These are phyloP conservation scores for Pythium brachiatum DNA, from an alignment of 352 stramenopile species.

Conservation along the genomic window DNA sequence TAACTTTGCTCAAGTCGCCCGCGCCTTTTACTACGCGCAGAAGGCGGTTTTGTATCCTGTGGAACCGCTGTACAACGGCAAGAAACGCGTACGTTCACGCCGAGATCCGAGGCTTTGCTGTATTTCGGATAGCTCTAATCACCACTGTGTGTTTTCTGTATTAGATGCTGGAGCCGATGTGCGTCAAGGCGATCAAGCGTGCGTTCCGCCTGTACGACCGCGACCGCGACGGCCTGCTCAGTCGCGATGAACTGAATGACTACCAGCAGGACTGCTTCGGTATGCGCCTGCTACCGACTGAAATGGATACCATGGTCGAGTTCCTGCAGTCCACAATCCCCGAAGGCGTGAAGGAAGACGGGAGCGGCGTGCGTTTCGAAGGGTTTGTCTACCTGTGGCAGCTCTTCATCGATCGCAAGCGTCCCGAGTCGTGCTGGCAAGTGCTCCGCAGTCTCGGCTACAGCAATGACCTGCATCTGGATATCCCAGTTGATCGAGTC, in stretches of 20 bases:
- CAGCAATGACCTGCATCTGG: slow-evolving; percentile 75
- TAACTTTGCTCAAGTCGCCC: slow-evolving; percentile 85
- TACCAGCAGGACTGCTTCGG: slow-evolving; percentile 89
- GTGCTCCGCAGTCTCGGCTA: slow-evolving; percentile 80
- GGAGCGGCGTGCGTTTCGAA: slow-evolving; percentile 64
- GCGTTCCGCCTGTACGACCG: slow-evolving; percentile 85
- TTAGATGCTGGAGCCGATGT: slow-evolving; percentile 73
- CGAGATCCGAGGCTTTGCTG: neutral
- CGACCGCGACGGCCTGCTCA: slow-evolving; percentile 78
- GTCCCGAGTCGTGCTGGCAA: slow-evolving; percentile 88
- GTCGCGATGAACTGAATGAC: slow-evolving; percentile 83
- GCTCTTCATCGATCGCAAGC: slow-evolving; percentile 87
- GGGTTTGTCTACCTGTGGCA: slow-evolving; percentile 86
- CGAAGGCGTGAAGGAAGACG: slow-evolving; percentile 61
- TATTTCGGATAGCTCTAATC: neutral
- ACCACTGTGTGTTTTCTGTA: slow-evolving; percentile 14
- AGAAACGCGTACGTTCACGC: slow-evolving; percentile 53
- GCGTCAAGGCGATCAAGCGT: slow-evolving; percentile 83
- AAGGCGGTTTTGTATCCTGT: slow-evolving; percentile 89
- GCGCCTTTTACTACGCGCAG: slow-evolving; percentile 87
- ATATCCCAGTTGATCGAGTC: slow-evolving; percentile 68
- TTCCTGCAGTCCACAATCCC: slow-evolving; percentile 67
- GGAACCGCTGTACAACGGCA: slow-evolving; percentile 84
- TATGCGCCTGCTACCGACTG: slow-evolving; percentile 67
- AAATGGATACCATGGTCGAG: slow-evolving; percentile 88